Evolutionary conservation across 2,329 filamentous ascomycete species (phyloP), one percentile per base, ranked within the genome.

Genomic region (Aureobasidium leucospermi): DNA sequence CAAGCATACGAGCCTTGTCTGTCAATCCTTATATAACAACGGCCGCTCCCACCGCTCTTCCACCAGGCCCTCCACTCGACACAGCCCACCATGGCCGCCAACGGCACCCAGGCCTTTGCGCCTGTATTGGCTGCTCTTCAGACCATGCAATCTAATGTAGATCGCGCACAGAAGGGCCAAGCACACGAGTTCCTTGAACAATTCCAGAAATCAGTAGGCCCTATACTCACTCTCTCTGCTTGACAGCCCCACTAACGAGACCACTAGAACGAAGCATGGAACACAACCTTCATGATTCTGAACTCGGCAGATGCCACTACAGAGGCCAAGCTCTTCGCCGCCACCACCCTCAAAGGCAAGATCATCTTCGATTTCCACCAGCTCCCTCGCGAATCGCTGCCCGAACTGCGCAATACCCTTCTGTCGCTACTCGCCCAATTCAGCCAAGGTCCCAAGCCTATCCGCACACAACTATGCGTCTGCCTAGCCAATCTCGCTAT

Each of bases 281-380:
- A 86, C 46, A 87, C 88, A 48, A 92, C 91, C 63, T 87, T 96
- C 72, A 84, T 86, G 57, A 89, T 99, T 63, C 79, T 99, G 63
- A 90, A 96, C 73, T 89, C 90, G 15, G 70, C 78, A 52, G 81
- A 87, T 64, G 84, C 88, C 59, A 87, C 92, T 63, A 81, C 88
- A 53, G 91, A 96, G 73, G 89, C 90, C 29, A 94, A 94, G 73
- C 80, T 99, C 62, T 99, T 99, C 74, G 94, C 94, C 48, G 94
- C 94, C 61, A 97, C 93, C 48, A 99, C 94, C 56, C 79, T 99
- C 70, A 96, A 96, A 78, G 94, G 94, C 80, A 99, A 99, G 94
- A 96, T 99, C 67, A 92, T 92, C 65, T 99, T 96, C 74, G 94
- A 99, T 76, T 84, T 97, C 58, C 83, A 93, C 64, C 93, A 97